Conservation (phyloP, 306 rosid species). For the Casuarina glauca region DNA sequence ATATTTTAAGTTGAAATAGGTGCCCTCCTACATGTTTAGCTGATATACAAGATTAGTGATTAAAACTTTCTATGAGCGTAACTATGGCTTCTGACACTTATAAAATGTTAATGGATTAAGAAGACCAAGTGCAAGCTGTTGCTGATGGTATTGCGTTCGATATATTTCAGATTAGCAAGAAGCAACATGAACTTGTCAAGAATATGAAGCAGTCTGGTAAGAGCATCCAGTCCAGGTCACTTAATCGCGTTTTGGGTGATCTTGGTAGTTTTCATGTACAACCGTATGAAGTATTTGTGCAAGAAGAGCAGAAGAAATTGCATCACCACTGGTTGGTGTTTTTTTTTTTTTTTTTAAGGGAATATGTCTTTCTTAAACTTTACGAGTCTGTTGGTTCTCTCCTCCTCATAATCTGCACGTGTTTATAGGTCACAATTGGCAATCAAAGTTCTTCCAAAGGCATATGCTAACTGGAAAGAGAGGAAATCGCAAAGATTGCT, state of each 20-base stretch:
- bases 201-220: constrained; percentile 87
- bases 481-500: constrained; percentile 45
- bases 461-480: constrained; percentile 60
- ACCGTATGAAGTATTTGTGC: constrained; percentile 76
- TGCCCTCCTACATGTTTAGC: background rate
- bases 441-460: constrained; percentile 68
- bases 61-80: background rate
- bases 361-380: constrained; percentile 11
- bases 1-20: background rate
- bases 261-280: constrained; percentile 65
- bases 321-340: constrained; percentile 82
- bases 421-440: constrained; percentile 72
- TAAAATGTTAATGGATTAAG: background rate
- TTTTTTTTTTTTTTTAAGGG: constrained; percentile 35
- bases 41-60: background rate
- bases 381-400: background rate
- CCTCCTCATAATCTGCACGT: constrained; percentile 14
- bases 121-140: constrained; percentile 15
- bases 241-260: constrained; percentile 83
- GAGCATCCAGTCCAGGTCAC: constrained; percentile 75
- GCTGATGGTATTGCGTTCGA: constrained; percentile 29
- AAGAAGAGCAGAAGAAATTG: constrained; percentile 90
- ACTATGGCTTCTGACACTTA: background rate
- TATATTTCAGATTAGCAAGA: constrained; percentile 78
- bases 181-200: constrained; percentile 86